A percentile compares a stretch with the other conserved stretches of the same genome.
These are phyloP conservation scores for Phytophthora tentaculata DNA, from an alignment of 352 stramenopile genomes.

Conservation along the genomic window DNA sequence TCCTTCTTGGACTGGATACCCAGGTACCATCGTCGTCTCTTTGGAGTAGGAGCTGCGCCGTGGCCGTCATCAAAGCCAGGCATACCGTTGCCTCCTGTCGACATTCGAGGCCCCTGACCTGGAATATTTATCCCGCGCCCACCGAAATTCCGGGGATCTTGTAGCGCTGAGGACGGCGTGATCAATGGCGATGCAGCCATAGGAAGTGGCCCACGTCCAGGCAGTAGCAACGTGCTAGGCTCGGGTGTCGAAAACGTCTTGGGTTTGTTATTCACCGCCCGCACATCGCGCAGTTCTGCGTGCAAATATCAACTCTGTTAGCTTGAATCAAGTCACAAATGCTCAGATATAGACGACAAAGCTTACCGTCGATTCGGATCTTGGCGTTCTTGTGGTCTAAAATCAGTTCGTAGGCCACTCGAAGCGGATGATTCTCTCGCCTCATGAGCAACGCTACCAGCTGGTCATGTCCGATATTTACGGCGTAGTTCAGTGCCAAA, in stretches of 20 bases:
- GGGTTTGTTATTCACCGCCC: constrained; percentile 69
- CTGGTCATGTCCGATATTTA: constrained; percentile 61
- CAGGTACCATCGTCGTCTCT: constrained; percentile 96
- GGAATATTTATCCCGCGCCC: constrained; percentile 48
- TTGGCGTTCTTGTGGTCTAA: constrained; percentile 98
- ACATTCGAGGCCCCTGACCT: constrained; percentile 36
- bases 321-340: not conserved
- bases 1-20: constrained; percentile 99
- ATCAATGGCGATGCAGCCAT: constrained; percentile 85
- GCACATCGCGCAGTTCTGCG: constrained; percentile 76
- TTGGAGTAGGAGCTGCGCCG: constrained; percentile 46
- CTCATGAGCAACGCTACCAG: constrained; percentile 61
- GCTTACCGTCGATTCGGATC: constrained; percentile 88
- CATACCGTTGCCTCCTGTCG: constrained; percentile 27
- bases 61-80: constrained; percentile 49
- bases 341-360: constrained; percentile 1
- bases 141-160: constrained; percentile 71
- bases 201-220: constrained; percentile 74
- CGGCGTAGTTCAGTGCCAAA: constrained; percentile 58
- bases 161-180: constrained; percentile 52
- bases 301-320: constrained; percentile 11
- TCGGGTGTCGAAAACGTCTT: constrained; percentile 83
- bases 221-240: constrained; percentile 67
- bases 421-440: constrained; percentile 78
- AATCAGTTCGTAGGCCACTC: constrained; percentile 97